Evolutionary conservation across 805 yeast genomes (phyloP), one percentile per base, ranked within the genome.

Genomic region (Nakazawaea siamensis): DNA sequence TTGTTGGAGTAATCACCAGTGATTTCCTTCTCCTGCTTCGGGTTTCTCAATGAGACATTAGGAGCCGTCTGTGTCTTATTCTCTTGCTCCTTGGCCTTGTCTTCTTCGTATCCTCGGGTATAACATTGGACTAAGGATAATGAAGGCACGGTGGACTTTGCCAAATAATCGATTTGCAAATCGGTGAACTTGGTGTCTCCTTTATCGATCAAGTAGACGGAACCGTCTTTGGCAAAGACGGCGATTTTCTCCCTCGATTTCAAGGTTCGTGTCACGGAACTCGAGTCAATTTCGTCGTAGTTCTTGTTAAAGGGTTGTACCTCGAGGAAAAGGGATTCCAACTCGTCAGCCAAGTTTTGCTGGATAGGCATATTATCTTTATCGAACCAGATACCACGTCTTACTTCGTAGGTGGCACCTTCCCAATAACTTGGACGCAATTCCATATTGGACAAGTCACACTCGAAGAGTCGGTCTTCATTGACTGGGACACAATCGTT

Each of bases 351-450:
- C 4, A 77, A 39, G 1, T 58, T 54, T 1, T 61, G 60, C 8
- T 64, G 48, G 18, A 85, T 55, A 0, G 94, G 94, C 4, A 49
- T 48, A 1, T 74, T 73, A 33, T 71, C 71, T 8, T 68, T 51
- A 24, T 64, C 58, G 51, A 85, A 86, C 97, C 97, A 90, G 1
- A 76, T 53, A 1, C 95, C 95, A 36, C 97, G 60, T 30, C 95
- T 64, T 1, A 90, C 80, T 40, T 83, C 87, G 50, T 77, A 90
- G 0, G 63, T 58, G 0, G 96, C 92, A 1, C 97, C 97, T 6
- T 74, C 76, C 97, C 97, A 90, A 52, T 77, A 90, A 0, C 78
- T 69, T 0, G 97, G 94, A 3, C 57, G 44, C 47, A 88, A 53
- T 32, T 65, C 66, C 55, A 76, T 66, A 5, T 58, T 54, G 1